Evolutionary conservation across 805 yeast species (phyloP).

Genomic region (Lipomyces japonicus): DNA sequence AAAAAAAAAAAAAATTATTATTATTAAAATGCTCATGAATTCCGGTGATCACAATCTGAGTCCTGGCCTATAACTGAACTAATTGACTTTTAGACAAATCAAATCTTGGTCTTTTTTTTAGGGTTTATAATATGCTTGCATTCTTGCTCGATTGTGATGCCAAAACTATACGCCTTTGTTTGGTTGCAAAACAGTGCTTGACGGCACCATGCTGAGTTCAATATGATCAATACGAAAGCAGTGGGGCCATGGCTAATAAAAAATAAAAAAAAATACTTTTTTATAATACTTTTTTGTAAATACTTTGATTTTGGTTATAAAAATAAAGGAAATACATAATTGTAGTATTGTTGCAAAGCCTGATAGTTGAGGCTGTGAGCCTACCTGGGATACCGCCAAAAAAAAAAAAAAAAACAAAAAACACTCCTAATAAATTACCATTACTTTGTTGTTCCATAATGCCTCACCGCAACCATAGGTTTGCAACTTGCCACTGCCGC

Average conservation of each 20-base stretch:
- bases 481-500: slow-evolving; percentile 10
- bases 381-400: no score
- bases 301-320: background rate
- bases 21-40: background rate
- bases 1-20: slow-evolving; percentile 2
- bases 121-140: no score
- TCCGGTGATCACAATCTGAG: no score
- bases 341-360: no score
- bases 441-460: slow-evolving; percentile 9
- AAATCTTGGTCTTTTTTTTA: no score
- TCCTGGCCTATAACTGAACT: no score
- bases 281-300: background rate
- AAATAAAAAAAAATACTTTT: background rate
- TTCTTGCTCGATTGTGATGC: no score
- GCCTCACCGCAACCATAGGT: slow-evolving; percentile 18
- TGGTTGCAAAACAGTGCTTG: no score
- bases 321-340: background rate
- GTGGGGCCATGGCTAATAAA: background rate
- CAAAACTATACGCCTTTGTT: no score
- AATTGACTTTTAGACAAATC: no score
- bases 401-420: background rate
- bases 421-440: slow-evolving; percentile 3
- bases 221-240: background rate
- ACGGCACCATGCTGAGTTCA: background rate
- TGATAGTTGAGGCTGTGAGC: no score